Evolutionary conservation across 345 rosid genomes (phyloP).

Genomic region (Moringa oleifera): DNA sequence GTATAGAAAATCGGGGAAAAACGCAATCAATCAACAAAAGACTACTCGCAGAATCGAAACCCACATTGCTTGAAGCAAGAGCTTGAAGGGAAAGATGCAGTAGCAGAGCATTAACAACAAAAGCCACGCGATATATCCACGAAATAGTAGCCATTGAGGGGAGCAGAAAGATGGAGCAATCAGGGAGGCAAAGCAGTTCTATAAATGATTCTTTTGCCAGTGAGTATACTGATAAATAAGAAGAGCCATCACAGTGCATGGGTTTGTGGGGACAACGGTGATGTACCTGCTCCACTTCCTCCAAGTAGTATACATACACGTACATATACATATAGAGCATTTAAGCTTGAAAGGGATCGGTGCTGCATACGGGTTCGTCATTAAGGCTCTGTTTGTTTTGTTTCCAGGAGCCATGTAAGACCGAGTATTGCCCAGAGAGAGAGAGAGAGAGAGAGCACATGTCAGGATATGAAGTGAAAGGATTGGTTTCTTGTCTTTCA

Average conservation of each 20-base stretch:
- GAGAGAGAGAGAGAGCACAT: no score
- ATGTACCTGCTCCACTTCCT: constrained; percentile 1
- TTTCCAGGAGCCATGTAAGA: no score
- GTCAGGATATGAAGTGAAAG: no score
- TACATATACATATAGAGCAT: no score
- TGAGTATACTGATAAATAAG: background rate
- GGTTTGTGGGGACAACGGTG: constrained; percentile 9
- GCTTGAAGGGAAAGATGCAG: constrained; percentile 6
- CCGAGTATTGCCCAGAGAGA: no score
- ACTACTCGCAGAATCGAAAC: constrained; percentile 10
- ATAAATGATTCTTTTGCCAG: background rate
- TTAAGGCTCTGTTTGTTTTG: no score
- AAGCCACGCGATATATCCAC: background rate
- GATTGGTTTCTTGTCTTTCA: no score
- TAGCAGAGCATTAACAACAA: constrained; percentile 20
- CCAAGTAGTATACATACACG: no score
- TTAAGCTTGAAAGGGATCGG: no score
- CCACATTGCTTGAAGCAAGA: constrained; percentile 38
- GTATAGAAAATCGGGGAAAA: background rate
- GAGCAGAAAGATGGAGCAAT: background rate
- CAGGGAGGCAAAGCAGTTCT: background rate
- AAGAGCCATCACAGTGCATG: background rate
- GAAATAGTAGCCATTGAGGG: constrained; percentile 19
- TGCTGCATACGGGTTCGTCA: no score
- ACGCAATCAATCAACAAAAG: constrained; percentile 3